phyloP scores from a whole-genome alignment of 1,284 basidiomycete genomes.

The Ceratobasidium sp. region DNA sequence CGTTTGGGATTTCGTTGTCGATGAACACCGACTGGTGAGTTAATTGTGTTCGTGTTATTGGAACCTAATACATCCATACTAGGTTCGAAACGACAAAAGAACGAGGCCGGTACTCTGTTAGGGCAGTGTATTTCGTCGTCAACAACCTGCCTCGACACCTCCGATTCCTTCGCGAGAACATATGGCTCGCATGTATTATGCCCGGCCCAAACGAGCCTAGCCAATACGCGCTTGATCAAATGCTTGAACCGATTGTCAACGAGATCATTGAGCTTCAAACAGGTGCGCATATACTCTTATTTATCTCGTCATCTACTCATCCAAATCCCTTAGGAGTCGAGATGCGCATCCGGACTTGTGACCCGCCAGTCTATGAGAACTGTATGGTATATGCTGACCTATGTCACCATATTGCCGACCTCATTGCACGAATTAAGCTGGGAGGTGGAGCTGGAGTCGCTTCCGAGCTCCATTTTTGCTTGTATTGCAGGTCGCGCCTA shows the following conservation, averaged over 20 bases:
- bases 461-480: slow-evolving; percentile 18
- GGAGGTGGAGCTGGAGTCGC: slow-evolving; percentile 12
- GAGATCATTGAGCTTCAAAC: too few relatives aligned
- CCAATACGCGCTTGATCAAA: too few relatives aligned
- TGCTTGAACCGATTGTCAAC: too few relatives aligned
- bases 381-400: neutral
- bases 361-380: neutral
- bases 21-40: too few relatives aligned
- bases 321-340: neutral
- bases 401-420: neutral
- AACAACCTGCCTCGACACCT: slow-evolving; percentile 36
- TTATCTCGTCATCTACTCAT: neutral
- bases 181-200: slow-evolving; percentile 14
- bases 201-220: slow-evolving; percentile 39
- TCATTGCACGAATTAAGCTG: slow-evolving; percentile 36
- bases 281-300: too few relatives aligned
- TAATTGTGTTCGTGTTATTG: too few relatives aligned
- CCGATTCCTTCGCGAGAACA: slow-evolving; percentile 21
- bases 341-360: neutral
- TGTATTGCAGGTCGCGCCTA: too few relatives aligned
- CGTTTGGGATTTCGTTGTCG: too few relatives aligned
- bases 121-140: slow-evolving; percentile 19
- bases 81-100: slow-evolving; percentile 37
- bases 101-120: neutral
- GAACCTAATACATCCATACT: too few relatives aligned